These are phyloP conservation scores for Tuber borchii DNA, from an alignment of 495 filamentous ascomycete species.

Conservation along the genomic window DNA sequence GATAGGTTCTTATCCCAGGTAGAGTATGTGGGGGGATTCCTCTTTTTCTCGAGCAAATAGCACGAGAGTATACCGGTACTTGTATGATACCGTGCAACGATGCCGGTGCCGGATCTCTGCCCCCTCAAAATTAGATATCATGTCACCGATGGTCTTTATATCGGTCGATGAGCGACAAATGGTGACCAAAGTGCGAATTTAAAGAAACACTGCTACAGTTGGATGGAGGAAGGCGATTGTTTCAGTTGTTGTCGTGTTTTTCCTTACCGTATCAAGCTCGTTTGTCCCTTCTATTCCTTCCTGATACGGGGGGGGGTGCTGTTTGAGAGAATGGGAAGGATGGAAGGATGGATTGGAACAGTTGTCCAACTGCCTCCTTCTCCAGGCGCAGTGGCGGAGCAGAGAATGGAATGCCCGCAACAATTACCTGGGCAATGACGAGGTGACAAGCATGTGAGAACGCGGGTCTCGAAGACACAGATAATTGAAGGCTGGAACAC, in stretches of 20 bases:
- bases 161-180: slow-evolving; percentile 18
- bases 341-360: background rate
- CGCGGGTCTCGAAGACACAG: background rate
- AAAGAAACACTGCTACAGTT: background rate
- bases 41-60: background rate
- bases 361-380: background rate
- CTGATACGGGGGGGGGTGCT: background rate
- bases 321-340: background rate
- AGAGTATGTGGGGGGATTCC: background rate
- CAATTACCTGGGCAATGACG: background rate
- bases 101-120: background rate
- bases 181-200: background rate
- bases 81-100: slow-evolving; percentile 12
- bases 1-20: background rate
- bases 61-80: background rate
- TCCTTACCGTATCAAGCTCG: slow-evolving; percentile 1
- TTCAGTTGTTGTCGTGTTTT: slow-evolving; percentile 34
- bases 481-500: background rate
- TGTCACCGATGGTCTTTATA: slow-evolving; percentile 19
- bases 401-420: background rate
- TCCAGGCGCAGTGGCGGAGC: background rate
- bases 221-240: slow-evolving; percentile 10
- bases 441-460: background rate
- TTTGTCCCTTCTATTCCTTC: slow-evolving; percentile 4
- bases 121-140: background rate